Conservation (phyloP, 108 stramenopile species). For the Chaetoceros tenuissimus region DNA sequence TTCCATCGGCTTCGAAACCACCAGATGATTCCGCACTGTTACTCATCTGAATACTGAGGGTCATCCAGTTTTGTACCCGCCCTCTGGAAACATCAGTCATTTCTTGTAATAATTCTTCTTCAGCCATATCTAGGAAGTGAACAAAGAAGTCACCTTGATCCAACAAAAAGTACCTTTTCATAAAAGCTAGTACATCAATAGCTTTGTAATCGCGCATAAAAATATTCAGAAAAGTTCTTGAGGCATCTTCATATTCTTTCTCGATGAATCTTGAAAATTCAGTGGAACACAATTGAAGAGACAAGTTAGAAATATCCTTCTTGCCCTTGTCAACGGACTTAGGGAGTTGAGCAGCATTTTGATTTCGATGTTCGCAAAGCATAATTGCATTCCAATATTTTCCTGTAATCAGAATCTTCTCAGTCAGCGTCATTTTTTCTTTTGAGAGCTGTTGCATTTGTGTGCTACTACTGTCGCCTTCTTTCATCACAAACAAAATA, state of each 20-base stretch:
- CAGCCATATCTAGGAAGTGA: constrained; percentile 90
- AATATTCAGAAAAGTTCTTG: constrained; percentile 51
- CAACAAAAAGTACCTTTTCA: constrained; percentile 95
- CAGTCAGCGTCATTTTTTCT: constrained; percentile 8
- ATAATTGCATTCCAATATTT: constrained; percentile 92
- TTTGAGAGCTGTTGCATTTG: no score
- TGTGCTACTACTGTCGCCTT: no score
- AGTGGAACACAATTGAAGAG: constrained; percentile 26
- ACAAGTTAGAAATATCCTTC: constrained; percentile 14
- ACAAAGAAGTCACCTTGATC: constrained; percentile 97
- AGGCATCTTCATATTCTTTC: constrained; percentile 55
- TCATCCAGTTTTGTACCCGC: constrained; percentile 79
- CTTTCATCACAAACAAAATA: constrained; percentile 23
- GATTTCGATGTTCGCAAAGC: constrained; percentile 21
- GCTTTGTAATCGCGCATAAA: constrained; percentile 54
- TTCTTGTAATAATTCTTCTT: constrained; percentile 67
- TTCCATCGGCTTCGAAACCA: background rate
- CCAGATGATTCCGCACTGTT: no score
- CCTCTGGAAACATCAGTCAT: constrained; percentile 47
- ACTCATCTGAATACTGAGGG: constrained; percentile 45
- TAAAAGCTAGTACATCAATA: constrained; percentile 55
- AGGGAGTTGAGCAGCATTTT: constrained; percentile 4
- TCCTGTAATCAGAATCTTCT: constrained; percentile 78
- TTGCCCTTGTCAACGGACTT: constrained; percentile 3
- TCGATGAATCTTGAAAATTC: constrained; percentile 55